Base-by-base conservation (phyloP, 495 filamentous ascomycete genomes). In the Letharia lupina region DNA sequence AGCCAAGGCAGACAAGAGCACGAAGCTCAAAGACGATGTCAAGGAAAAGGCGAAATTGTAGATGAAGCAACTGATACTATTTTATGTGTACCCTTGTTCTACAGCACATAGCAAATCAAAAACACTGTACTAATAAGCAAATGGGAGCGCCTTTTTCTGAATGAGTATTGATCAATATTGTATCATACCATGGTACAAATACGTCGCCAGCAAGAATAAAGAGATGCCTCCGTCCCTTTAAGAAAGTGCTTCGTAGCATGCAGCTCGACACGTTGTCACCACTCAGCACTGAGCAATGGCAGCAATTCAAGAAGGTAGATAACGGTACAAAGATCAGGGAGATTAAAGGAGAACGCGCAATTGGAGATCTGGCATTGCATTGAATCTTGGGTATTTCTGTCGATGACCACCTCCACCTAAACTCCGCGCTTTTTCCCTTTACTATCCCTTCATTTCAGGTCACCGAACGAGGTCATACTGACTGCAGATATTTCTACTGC, bases 31-130 rank as follows among this genome's bases (percentile, higher is more conserved):
- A 37, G 77, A 79, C 58, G 74, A 74, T n/a, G 66, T 70, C 48
- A 70, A 72, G 61, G 73, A 72, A 67, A 73, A 73, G 69, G 77
- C 79, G 23, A 82, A 71, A 68, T 69, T 82, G 68, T 83, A 56
- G 72, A 45, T 13, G n/a, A 52, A 52, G 48, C 23, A 8, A 12
- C 20, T 52, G 48, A 23, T 28, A 12, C 11, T 52, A 23, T 23
- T 52, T 23, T 3, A 3, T 52, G 20, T 28, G 23, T 28, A 52
- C 48, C 4, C 4, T 28, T 28, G 23, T 28, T 28, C 4, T 23
- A 1, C 23, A 50, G 20, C 23, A 23, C 12, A 20, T 23, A 50
- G n/a, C 20, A n/a, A 11, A 11, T 50, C 47, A 10, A 23, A 23
- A 10, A 23, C 9, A 23, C 8, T 11, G 2, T 52, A 23, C 45